phyloP scores from a whole-genome alignment of 2,329 filamentous ascomycete genomes.

The Dactylellina sp. region DNA sequence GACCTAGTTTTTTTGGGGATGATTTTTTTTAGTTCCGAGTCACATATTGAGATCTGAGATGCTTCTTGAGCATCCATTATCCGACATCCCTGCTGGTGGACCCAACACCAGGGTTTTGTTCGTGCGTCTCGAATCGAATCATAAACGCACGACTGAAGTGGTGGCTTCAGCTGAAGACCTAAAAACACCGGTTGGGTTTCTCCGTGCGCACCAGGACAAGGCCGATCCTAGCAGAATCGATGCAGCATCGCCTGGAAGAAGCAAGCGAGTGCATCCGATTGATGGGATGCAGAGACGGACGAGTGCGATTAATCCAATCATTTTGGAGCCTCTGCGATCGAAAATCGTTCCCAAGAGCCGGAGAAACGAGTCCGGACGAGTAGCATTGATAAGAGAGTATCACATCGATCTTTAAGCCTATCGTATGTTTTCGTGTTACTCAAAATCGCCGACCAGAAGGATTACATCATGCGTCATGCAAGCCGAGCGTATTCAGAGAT shows the following conservation, averaged over 20 bases:
- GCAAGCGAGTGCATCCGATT: conserved; percentile 41
- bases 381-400: conserved; percentile 3
- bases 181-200: conserved; percentile 1
- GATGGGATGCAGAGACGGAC: no score
- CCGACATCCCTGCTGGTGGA: neutral
- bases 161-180: conserved; percentile 33
- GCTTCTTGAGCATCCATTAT: neutral
- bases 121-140: neutral
- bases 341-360: conserved; percentile 13
- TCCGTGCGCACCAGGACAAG: neutral
- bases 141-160: no score
- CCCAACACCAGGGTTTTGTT: conserved; percentile 28
- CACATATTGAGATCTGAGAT: neutral
- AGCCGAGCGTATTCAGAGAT: conserved; percentile 9
- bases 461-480: conserved; percentile 56
- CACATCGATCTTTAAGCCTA: conserved; percentile 11
- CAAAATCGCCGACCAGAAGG: conserved; percentile 48
- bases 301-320: conserved; percentile 7
- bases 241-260: conserved; percentile 34
- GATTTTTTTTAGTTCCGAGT: no score
- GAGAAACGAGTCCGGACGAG: conserved; percentile 12
- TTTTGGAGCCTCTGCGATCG: conserved; percentile 4
- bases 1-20: no score
- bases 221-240: conserved; percentile 26
- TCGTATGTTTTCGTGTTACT: conserved; percentile 22